Percentiles rank a stretch among this genome's conserved stretches.
These are phyloP conservation scores for Anthostomella pinea DNA, from an alignment of 2,329 filamentous ascomycete species.

Conservation along the genomic window DNA sequence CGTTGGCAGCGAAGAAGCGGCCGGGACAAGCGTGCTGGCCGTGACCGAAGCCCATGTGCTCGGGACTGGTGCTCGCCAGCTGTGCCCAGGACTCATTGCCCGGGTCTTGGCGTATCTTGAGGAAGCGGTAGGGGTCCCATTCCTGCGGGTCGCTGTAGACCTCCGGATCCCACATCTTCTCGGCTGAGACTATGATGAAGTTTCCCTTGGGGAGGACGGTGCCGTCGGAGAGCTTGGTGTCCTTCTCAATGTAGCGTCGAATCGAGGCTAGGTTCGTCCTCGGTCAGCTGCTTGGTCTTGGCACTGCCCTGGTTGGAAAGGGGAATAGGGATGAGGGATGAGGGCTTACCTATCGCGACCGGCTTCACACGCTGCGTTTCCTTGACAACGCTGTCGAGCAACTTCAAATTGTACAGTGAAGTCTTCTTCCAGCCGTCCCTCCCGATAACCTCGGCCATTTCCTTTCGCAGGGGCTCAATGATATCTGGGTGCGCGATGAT, in stretches of 20 bases:
- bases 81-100: conserved; percentile 25
- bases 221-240: conserved; percentile 21
- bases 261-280: conserved; percentile 12
- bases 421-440: conserved; percentile 22
- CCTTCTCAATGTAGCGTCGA: conserved; percentile 15
- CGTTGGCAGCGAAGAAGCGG: conserved; percentile 33
- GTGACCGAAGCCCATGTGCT: conserved; percentile 35
- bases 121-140: conserved; percentile 23
- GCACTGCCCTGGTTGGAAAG: no score
- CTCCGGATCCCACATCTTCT: conserved; percentile 21
- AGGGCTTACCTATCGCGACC: conserved; percentile 17
- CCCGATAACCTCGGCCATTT: conserved; percentile 32
- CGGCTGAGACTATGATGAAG: conserved; percentile 20
- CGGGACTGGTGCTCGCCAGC: conserved; percentile 28
- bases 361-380: conserved; percentile 34
- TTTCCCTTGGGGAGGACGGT: conserved; percentile 19
- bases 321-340: no score
- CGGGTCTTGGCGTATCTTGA: conserved; percentile 17
- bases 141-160: conserved; percentile 22
- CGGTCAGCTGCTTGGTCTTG: conserved; percentile 4
- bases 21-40: conserved; percentile 33
- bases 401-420: conserved; percentile 29
- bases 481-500: conserved; percentile 39
- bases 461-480: conserved; percentile 40
- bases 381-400: conserved; percentile 37